Evolutionary conservation across 495 filamentous ascomycete species (phyloP).

Genomic region (Penicillium taxi): DNA sequence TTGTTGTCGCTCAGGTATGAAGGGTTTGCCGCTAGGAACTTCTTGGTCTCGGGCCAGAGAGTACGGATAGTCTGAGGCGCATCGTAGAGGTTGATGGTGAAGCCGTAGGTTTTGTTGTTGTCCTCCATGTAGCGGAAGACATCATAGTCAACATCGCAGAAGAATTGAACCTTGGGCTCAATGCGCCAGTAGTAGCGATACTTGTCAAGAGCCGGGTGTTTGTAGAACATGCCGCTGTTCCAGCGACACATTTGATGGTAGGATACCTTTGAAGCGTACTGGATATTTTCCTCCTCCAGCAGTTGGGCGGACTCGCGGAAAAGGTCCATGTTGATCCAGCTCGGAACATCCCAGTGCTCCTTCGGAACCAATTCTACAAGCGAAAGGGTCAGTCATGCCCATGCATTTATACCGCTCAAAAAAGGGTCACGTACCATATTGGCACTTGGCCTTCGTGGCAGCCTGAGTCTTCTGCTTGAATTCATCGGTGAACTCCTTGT

Average conservation of each 20-base stretch:
- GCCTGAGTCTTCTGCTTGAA: constrained; percentile 76
- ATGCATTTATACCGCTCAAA: background rate
- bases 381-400: background rate
- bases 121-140: constrained; percentile 98
- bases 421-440: constrained; percentile 57
- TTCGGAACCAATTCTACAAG: constrained; percentile 72
- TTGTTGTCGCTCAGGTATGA: constrained; percentile 76
- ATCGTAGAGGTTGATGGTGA: constrained; percentile 97
- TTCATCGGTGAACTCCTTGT: constrained; percentile 81
- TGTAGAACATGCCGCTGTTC: constrained; percentile 98
- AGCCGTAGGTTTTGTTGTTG: constrained; percentile 96
- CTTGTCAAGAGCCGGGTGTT: constrained; percentile 77
- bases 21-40: constrained; percentile 80
- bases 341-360: constrained; percentile 88
- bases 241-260: constrained; percentile 99
- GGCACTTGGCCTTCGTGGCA: constrained; percentile 73
- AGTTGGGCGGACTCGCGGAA: constrained; percentile 78
- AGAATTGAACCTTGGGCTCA: constrained; percentile 98
- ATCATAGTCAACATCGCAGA: constrained; percentile 98
- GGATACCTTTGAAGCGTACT: constrained; percentile 78
- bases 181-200: constrained; percentile 97
- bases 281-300: constrained; percentile 74
- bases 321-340: constrained; percentile 84
- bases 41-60: constrained; percentile 90
- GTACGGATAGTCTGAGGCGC: constrained; percentile 72